Percentiles rank a stretch among this genome's conserved stretches.
These are phyloP conservation scores for Pseudonectria foliicola DNA, from an alignment of 2,329 filamentous ascomycete species.

Conservation along the genomic window DNA sequence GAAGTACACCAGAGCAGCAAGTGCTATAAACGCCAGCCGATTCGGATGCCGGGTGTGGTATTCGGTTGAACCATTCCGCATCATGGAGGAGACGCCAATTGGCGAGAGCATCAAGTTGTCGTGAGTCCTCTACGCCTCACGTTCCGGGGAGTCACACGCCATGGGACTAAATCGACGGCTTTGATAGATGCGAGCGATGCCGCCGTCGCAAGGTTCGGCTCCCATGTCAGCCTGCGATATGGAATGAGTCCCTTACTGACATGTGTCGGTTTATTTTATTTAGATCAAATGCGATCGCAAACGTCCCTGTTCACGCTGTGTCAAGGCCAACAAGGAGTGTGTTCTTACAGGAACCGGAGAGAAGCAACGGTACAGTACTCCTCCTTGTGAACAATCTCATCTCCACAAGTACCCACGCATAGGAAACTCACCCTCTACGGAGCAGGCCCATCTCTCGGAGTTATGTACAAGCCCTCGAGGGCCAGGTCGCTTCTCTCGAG, in stretches of 20 bases:
- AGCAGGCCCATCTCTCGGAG: slow-evolving; percentile 36
- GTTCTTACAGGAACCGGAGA: slow-evolving; percentile 34
- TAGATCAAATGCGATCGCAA: slow-evolving; percentile 48
- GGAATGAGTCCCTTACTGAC: slow-evolving; percentile 12
- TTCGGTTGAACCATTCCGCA: background rate
- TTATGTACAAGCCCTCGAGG: slow-evolving; percentile 41
- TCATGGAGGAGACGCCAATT: slow-evolving; percentile 28
- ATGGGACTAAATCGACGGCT: slow-evolving; percentile 3
- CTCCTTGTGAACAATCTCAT: no score
- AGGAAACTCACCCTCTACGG: slow-evolving; percentile 1
- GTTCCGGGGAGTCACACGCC: slow-evolving; percentile 1
- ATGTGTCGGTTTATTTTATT: slow-evolving; percentile 8
- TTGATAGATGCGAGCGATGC: slow-evolving; percentile 34
- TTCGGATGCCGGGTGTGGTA: background rate
- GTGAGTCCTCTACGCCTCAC: slow-evolving; percentile 18
- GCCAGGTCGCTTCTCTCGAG: slow-evolving; percentile 38
- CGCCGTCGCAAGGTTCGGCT: slow-evolving; percentile 33
- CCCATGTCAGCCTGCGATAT: background rate
- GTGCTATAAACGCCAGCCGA: no score
- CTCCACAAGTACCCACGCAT: background rate
- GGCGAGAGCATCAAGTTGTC: slow-evolving; percentile 31
- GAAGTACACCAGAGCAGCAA: no score
- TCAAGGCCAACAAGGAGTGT: slow-evolving; percentile 34
- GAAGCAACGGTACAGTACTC: slow-evolving; percentile 31
- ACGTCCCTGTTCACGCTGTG: slow-evolving; percentile 43